These are phyloP conservation scores for Coprinellus micaceus DNA, from an alignment of 768 basidiomycete species.

Conservation along the genomic window DNA sequence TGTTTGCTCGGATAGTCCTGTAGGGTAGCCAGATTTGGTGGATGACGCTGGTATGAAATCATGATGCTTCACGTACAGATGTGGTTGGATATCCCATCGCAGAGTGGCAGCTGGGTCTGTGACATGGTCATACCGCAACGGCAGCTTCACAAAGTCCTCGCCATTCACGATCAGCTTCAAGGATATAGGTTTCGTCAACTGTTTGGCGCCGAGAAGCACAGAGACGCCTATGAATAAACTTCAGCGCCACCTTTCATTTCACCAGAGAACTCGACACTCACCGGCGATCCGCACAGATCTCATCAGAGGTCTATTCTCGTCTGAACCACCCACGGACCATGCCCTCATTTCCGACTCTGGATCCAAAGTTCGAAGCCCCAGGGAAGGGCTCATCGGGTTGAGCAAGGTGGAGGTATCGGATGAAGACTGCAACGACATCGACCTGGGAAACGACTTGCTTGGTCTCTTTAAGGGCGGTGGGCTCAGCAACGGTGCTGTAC, in stretches of 20 bases:
- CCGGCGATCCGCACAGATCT: conserved; percentile 5
- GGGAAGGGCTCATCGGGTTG: not conserved
- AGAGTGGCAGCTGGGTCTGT: not conserved
- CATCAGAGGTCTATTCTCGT: not conserved
- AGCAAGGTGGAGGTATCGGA: conserved; percentile 3
- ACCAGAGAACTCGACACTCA: not conserved
- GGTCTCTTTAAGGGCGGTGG: not conserved
- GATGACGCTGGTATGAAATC: too few relatives aligned
- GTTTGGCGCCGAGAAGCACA: not conserved
- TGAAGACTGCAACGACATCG: not conserved
- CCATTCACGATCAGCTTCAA: conserved; percentile 11
- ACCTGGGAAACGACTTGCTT: not conserved
- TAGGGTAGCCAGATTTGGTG: too few relatives aligned
- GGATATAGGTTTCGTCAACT: conserved; percentile 3
- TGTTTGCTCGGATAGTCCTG: conserved; percentile 7
- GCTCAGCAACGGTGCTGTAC: not conserved
- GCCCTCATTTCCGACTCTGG: too few relatives aligned
- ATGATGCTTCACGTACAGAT: conserved; percentile 6
- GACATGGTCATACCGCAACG: conserved; percentile 7
- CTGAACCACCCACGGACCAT: not conserved
- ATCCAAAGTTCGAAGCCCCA: too few relatives aligned
- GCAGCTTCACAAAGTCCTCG: conserved; percentile 8
- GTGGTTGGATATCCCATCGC: conserved; percentile 12
- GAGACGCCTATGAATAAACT: conserved; percentile 7
- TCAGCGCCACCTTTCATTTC: not conserved